Base-by-base conservation (phyloP, 208 protist species). In the Leishmania guyanensis region DNA sequence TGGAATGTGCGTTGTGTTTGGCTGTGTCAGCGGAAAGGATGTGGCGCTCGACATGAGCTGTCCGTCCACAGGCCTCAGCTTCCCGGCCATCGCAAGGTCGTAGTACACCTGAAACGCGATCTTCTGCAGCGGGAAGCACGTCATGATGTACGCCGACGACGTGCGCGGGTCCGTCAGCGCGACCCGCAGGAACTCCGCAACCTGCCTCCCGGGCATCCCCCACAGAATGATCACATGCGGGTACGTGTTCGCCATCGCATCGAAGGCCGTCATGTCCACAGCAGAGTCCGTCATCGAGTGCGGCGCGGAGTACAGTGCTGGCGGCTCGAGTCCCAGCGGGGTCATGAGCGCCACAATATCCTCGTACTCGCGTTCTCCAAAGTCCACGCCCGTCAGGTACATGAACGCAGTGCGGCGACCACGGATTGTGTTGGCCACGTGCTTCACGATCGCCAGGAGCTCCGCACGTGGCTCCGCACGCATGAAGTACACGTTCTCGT, bases 201-300 rank as follows among this genome's bases (percentile, higher is more conserved):
- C n/a, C n/a, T n/a, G n/a, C n/a, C n/a, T n/a, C n/a, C n/a, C n/a
- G n/a, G n/a, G n/a, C n/a, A n/a, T n/a, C n/a, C n/a, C n/a, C n/a
- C n/a, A n/a, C 76, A 92, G 36, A 39, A 94, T 64, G 36, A 91
- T 78, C 43, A 81, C 91, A 82, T 94, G 89, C 64, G 87, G 89
- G 68, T 77, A 76, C 36, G 75, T 76, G 56, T 85, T 75, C 8
- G 85, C 91, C 80, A 94, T 89, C 29, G 2, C 62, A 64, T 89
- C 81, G 60, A 88, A 94, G 51, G 70, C 69, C n/a, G 46, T 71
- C 33, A 84, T 4, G 50, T 88, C 83, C 12, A 87, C 68, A n/a
- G 65, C 51, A 51, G 3, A 2, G 73, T 73, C 43, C 62, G 51
- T 83, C 60, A 51, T 46, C 4, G 65, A 60, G 68, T 88, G 82